A percentile compares a stretch with the other conserved stretches of the same genome.
These are phyloP conservation scores for Triglochin maritima DNA, from an alignment of 106 monocot species.

Conservation along the genomic window DNA sequence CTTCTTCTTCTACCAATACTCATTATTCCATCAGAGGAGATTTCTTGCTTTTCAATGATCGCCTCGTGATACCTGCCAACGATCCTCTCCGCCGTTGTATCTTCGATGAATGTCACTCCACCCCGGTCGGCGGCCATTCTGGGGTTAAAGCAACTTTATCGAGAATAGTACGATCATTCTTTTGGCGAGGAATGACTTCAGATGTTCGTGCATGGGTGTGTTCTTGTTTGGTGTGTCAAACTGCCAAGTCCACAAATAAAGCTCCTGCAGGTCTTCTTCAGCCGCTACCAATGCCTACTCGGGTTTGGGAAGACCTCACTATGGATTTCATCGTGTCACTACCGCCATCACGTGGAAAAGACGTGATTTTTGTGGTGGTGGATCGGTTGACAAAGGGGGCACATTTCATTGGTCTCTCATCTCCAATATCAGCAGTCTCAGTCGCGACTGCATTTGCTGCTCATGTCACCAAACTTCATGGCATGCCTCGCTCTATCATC, in stretches of 20 bases:
- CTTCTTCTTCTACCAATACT: not conserved
- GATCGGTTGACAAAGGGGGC: not conserved
- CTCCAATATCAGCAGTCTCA: not conserved
- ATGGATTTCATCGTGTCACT: not conserved
- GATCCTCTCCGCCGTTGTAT: not conserved
- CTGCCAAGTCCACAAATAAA: not conserved
- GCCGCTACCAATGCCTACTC: too few relatives aligned
- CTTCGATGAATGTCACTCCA: not conserved
- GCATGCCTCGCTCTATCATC: not conserved
- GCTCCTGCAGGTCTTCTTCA: not conserved
- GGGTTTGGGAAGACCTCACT: not conserved
- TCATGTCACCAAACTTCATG: not conserved
- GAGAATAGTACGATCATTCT: not conserved
- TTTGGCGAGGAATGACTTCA: not conserved
- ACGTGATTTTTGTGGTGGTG: not conserved
- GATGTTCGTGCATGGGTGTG: not conserved
- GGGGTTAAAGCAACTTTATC: not conserved
- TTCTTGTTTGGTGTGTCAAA: not conserved
- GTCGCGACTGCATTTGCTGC: not conserved
- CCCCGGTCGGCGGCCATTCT: not conserved
- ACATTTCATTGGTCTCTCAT: not conserved
- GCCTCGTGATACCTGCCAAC: not conserved
- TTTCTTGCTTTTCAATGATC: not conserved
- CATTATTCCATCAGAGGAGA: not conserved
- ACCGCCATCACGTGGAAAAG: not conserved